These are phyloP conservation scores for Bretschneidera sinensis DNA, from an alignment of 345 rosid species.

Conservation along the genomic window DNA sequence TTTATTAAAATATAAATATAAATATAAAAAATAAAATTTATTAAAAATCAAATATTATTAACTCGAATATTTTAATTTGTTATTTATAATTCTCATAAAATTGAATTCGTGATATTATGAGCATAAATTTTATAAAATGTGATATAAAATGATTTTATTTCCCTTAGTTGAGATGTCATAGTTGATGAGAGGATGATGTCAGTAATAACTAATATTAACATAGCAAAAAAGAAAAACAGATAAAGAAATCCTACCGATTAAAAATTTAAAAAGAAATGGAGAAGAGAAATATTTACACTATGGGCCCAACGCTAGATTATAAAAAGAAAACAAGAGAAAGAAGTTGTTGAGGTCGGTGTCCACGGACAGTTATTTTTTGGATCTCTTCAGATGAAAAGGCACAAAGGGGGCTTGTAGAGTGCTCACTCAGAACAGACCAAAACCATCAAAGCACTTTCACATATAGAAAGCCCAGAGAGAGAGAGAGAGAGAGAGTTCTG, in stretches of 20 bases:
- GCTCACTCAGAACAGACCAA: constrained; percentile 9
- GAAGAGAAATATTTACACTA: constrained; percentile 17
- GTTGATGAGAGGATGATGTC: constrained; percentile 23
- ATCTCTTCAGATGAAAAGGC: neutral
- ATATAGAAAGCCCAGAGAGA: constrained; percentile 23
- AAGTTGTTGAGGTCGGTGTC: neutral
- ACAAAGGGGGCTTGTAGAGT: constrained; percentile 16
- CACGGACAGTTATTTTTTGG: neutral
- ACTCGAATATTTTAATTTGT: too few species aligned
- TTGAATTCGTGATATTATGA: too few species aligned
- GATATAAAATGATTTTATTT: too few species aligned
- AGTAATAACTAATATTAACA: neutral
- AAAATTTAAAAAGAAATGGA: neutral
- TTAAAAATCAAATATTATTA: too few species aligned
- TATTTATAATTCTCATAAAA: too few species aligned
- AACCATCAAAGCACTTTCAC: constrained; percentile 22
- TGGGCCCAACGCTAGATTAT: constrained; percentile 23
- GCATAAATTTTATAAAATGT: too few species aligned
- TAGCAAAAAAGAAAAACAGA: too few species aligned
- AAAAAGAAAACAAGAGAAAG: neutral
- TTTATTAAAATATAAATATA: too few species aligned
- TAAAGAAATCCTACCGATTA: neutral
- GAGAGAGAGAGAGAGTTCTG: constrained; percentile 4
- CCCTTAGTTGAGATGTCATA: too few species aligned
- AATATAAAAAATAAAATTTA: too few species aligned